phyloP scores from a whole-genome alignment of 2,329 filamentous ascomycete species.

The Laburnicola sp. region DNA sequence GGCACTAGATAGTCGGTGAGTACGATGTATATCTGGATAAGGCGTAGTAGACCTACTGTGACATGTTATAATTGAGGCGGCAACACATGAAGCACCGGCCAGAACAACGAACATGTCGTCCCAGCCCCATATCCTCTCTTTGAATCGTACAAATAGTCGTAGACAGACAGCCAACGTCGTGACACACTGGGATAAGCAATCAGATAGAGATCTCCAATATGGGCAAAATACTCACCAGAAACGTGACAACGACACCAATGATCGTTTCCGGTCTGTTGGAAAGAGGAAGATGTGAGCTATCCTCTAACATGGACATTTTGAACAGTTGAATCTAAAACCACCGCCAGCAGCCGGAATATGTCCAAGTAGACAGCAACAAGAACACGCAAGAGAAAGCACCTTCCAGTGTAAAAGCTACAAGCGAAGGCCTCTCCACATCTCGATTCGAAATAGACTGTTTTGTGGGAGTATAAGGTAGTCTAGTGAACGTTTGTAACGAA shows the following conservation, averaged over 20 bases:
- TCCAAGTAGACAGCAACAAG: not conserved
- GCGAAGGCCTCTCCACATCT: not conserved
- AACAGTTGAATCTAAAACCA: not conserved
- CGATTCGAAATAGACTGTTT: not conserved
- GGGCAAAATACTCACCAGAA: constrained; percentile 31
- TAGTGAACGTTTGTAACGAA: not conserved
- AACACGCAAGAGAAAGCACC: not conserved
- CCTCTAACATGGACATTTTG: constrained; percentile 20
- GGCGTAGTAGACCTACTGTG: constrained; percentile 28
- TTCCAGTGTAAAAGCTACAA: not conserved
- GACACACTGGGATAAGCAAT: not conserved
- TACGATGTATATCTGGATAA: not conserved
- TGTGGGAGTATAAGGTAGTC: not conserved
- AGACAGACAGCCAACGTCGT: constrained; percentile 25
- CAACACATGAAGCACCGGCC: constrained; percentile 25
- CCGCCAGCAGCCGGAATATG: not conserved
- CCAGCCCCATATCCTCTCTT: constrained; percentile 38
- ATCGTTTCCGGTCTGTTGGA: constrained; percentile 37
- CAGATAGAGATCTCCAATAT: not conserved
- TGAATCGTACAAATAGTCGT: constrained; percentile 36
- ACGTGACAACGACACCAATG: constrained; percentile 29
- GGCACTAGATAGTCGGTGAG: constrained; percentile 33
- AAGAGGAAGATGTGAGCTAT: constrained; percentile 34
- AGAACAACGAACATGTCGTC: constrained; percentile 42
- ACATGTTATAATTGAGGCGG: constrained; percentile 36